Evolutionary conservation across 148 eudicot species (phyloP), one percentile per base, ranked within the genome.

Genomic region (Nepenthes gracilis): DNA sequence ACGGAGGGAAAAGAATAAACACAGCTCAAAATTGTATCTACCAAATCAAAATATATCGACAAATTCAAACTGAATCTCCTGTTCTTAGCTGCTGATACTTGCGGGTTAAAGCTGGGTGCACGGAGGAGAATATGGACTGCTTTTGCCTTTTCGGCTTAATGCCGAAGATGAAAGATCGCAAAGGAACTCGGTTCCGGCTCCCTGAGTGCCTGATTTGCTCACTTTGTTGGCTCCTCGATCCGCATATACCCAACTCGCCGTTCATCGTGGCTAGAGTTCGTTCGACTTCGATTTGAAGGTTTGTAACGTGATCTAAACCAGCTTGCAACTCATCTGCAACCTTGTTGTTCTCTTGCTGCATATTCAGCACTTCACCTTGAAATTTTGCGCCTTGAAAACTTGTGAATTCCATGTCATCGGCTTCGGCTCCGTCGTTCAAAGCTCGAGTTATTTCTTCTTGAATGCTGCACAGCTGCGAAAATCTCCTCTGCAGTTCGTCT

Each of bases 291-390:
- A 69, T 59, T 61, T 81, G 84, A 23, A 93, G 83, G 58, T 60
- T 59, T 43, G 71, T 75, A 57, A 84, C 81, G 34, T 85, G 81
- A 67, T 89, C 87, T 51, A 93, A 67, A 45, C 96, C 87, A 1
- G 86, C 77, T 71, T 84, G 81, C 35, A 93, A 70, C 70, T 93
- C 95, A 33, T 84, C 83, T 9, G 73, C 87, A 47, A 93, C 92
- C 77, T 84, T 89, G 74, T 79, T 73, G 64, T 86, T 86, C 72
- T 93, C 99, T 75, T 89, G 99, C 70, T 88, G 85, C 99, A 93
- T 93, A 74, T 89, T 89, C 43, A 81, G 61, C 43, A 84, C 72
- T 77, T 93, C 96, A 35, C 99, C 97, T 64, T 89, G 91, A 64
- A 93, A 81, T 73, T 84, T 86, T 55, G 96, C 96, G 43, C 96